Evolutionary conservation across 345 rosid species (phyloP).

Genomic region (Acer saccharum): DNA sequence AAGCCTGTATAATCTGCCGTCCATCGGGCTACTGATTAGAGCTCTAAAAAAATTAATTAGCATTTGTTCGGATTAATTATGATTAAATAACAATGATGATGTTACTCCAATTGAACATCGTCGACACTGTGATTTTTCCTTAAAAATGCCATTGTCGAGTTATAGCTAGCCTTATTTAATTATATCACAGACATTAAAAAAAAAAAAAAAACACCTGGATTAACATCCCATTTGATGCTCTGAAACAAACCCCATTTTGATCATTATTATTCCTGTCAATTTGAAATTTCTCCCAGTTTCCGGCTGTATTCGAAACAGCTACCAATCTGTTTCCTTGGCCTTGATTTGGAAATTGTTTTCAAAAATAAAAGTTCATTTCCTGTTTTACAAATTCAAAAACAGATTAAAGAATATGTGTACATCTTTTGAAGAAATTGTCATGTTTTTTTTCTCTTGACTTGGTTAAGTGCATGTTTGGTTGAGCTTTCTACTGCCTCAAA

Average conservation of each 20-base stretch:
- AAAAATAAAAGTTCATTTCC: too few species aligned
- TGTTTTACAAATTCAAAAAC: too few species aligned
- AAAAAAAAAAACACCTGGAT: slow-evolving; percentile 28
- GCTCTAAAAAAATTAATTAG: slow-evolving; percentile 17
- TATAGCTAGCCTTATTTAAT: too few species aligned
- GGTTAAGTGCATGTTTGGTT: too few species aligned
- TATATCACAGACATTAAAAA: too few species aligned
- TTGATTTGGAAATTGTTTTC: not conserved
- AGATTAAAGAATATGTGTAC: too few species aligned
- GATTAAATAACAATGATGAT: too few species aligned
- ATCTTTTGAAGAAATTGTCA: too few species aligned
- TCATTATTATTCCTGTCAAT: slow-evolving; percentile 26
- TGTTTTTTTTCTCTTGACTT: too few species aligned
- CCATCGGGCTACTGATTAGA: slow-evolving; percentile 21
- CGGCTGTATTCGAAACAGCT: slow-evolving; percentile 18
- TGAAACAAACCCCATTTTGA: slow-evolving; percentile 20
- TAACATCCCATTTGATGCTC: slow-evolving; percentile 35
- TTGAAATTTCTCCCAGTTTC: slow-evolving; percentile 21
- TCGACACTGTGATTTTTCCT: too few species aligned
- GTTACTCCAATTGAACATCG: not conserved
- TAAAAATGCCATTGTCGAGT: too few species aligned
- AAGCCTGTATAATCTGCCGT: slow-evolving; percentile 35
- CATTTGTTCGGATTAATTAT: slow-evolving; percentile 1
- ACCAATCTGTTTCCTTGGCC: slow-evolving; percentile 16
- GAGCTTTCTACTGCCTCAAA: too few species aligned